Evolutionary conservation across 2,329 filamentous ascomycete genomes (phyloP), one percentile per base, ranked within the genome.

Genomic region (Periconia sp.): DNA sequence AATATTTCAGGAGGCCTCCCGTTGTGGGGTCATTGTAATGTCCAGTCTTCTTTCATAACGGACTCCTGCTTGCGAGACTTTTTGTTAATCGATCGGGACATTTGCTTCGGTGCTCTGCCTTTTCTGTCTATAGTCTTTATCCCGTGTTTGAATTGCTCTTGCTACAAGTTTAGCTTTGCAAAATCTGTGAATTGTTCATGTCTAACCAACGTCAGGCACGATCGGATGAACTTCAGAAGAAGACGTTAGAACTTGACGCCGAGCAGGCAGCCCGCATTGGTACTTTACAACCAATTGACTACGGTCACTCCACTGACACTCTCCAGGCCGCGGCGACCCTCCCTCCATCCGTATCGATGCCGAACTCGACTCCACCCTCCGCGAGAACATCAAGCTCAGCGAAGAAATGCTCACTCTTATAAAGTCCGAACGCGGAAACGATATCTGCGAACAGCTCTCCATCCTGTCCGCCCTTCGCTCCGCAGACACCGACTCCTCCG

Each of bases 401-500:
- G 74, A 78, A 45, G 71, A 77, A 46, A 70, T 76, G 25, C 55
- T 69, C 30, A 66, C 71, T 35, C 66, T 74, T 22, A 63, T 76
- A 31, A 69, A 73, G 42, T 71, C 73, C 32, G 69, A 71, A 17
- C 59, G 57, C 19, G 61, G 52, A 30, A 74, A 73, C 58, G 72
- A 73, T 40, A 65, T 72, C 37, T 60, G 60, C 37, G 71, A 73
- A 39, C 69, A 69, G 40, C 66, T 78, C 40, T 70, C 71, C 13
- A 69, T 78, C n/a, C 66, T 79, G 10, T 66, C 71, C 4, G 76
- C 73, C 4, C 69, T 79, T 7, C 68, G 76, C 40, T 71, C 74
- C n/a, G 71, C 71, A 39, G 76, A 78, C 52, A 65, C 69, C 36
- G 36, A 54, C 21, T 54, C 59, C 18, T 56, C 61, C 7, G 53